Conservation (phyloP, 1,284 basidiomycete genomes). For the Testicularia cyperi region DNA sequence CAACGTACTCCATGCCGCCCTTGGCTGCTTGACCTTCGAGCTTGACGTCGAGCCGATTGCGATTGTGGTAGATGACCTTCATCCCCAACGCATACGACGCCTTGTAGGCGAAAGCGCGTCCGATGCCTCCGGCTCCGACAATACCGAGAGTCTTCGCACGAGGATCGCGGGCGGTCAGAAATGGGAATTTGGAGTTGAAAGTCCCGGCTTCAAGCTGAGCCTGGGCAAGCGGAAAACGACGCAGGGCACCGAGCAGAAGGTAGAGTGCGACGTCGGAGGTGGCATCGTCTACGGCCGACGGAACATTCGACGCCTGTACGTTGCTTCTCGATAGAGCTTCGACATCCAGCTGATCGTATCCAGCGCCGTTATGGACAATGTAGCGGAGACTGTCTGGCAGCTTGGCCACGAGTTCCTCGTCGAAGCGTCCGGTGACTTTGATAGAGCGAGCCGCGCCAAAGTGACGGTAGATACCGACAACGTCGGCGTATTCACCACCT, state of each 20-base stretch:
- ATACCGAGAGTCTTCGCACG: constrained; percentile 49
- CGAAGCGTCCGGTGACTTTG: constrained; percentile 46
- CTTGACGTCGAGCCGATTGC: constrained; percentile 25
- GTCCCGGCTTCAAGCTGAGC: constrained; percentile 26
- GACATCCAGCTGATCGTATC: constrained; percentile 55
- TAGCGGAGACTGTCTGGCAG: constrained; percentile 40
- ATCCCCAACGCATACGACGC: constrained; percentile 50
- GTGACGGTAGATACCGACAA: constrained; percentile 77
- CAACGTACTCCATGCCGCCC: constrained; percentile 44
- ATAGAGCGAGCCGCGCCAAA: constrained; percentile 63
- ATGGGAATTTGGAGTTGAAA: constrained; percentile 47
- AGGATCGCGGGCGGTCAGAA: constrained; percentile 40
- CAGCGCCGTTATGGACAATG: constrained; percentile 54
- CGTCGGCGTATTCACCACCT: constrained; percentile 66
- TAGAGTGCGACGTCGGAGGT: constrained; percentile 53
- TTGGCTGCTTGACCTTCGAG: constrained; percentile 55
- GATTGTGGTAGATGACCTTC: constrained; percentile 53
- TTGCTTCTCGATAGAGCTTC: constrained; percentile 22
- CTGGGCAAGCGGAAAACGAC: constrained; percentile 43
- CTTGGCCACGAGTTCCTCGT: constrained; percentile 37
- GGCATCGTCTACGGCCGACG: constrained; percentile 50
- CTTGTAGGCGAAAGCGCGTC: constrained; percentile 47
- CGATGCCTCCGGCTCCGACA: constrained; percentile 54
- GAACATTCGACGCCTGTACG: constrained; percentile 52
- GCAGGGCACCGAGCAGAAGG: constrained; percentile 47